Conservation (phyloP, 768 basidiomycete species). For the Hortiboletus flavorubellus region DNA sequence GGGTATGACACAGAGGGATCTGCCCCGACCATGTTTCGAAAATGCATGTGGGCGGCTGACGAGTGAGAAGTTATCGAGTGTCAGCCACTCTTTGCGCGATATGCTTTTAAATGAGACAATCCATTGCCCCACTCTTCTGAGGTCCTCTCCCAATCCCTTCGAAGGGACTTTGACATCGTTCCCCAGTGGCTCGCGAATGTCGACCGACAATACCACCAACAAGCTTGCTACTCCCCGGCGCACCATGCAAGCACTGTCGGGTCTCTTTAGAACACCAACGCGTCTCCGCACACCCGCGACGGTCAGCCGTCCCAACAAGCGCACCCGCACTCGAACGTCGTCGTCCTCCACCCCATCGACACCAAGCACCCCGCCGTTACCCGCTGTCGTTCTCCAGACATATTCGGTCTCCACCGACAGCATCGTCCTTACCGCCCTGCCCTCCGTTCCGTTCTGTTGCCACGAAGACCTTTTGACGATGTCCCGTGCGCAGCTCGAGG, state of each 20-base stretch:
- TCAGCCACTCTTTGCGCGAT: constrained; percentile 4
- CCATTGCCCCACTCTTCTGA: not conserved
- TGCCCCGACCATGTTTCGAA: constrained; percentile 31
- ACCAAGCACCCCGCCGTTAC: constrained; percentile 9
- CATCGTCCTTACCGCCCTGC: constrained; percentile 61
- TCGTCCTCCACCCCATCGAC: constrained; percentile 10
- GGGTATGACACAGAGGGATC: constrained; percentile 13
- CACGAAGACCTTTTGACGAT: constrained; percentile 71
- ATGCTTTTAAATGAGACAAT: not conserved
- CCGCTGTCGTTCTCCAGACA: constrained; percentile 57
- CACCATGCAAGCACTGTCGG: constrained; percentile 14
- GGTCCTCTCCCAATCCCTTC: not conserved
- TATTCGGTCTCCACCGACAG: constrained; percentile 48
- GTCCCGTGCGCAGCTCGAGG: constrained; percentile 50
- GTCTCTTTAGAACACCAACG: constrained; percentile 24
- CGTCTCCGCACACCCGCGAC: constrained; percentile 21
- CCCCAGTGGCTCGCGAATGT: constrained; percentile 8
- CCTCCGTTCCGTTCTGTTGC: constrained; percentile 62
- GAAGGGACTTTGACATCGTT: not conserved
- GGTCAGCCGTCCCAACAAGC: constrained; percentile 20
- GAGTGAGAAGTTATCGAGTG: not conserved
- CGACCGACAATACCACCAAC: not conserved
- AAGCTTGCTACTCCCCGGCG: constrained; percentile 8
- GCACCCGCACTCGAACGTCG: constrained; percentile 12
- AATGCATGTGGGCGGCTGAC: constrained; percentile 25